Evolutionary conservation across 768 basidiomycete species (phyloP), one percentile per base, ranked within the genome.

Genomic region (Boletus insuetus): DNA sequence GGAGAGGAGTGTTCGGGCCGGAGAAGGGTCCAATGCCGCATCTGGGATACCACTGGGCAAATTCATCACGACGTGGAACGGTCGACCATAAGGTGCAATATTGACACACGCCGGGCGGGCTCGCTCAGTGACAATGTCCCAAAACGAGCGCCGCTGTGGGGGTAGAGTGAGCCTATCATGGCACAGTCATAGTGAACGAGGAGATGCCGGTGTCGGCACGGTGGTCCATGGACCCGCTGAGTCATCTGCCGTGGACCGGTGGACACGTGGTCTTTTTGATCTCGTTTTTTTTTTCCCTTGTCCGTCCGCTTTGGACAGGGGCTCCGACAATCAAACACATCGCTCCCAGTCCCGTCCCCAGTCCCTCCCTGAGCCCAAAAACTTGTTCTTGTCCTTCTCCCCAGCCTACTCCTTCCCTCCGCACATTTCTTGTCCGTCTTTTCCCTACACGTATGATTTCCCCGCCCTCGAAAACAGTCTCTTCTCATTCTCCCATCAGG

Each of bases 281-380:
- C 65, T 69, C 52, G 64, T 67, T 69, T 69, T 69, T 70, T 69
- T 69, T 69, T 69, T 71, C 67, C 69, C 67, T 63, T 69, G 69
- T 67, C 64, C 54, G 60, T 63, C 69, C 62, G 67, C 57, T 55
- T 65, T 69, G 65, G 69, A 71, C 69, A 70, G 69, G 69, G 69
- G 69, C 69, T 70, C 67, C 64, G 69, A 71, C 69, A 71, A 71
- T 71, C 69, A 58, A 58, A 71, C 69, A 51, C 65, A 67, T 62
- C 63, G 49, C 53, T 63, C 55, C 58, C 60, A 58, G 62, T 53
- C 43, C 31, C 56, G 42, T 37, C 52, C 26, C 45, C 22, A 46
- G 58, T 34, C 61, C 43, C 41, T 56, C 55, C 19, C 63, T 55
- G 38, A 17, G 22, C 44, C 26, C 45, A 55, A 61, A 69, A 61